Base-by-base conservation (phyloP, 2,329 filamentous ascomycete genomes). In the Fusarium graminum region DNA sequence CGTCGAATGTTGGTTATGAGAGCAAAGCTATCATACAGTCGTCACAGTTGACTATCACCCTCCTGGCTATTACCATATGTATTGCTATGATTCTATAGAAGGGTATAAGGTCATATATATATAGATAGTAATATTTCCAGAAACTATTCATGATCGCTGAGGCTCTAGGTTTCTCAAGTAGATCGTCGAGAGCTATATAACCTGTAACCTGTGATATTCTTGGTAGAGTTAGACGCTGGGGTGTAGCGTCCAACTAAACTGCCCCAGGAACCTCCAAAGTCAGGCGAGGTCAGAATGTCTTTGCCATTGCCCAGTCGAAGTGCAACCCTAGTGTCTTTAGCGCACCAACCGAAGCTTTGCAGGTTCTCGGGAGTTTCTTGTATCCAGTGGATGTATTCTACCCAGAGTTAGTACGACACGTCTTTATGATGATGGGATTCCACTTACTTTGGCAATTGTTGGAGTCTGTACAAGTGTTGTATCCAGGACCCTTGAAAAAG, bases 341-440 rank as follows among this genome's bases (percentile, higher is more conserved):
- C 30, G 7, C 44, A 47, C 44, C 44, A 47, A 16, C 44, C 44
- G 7, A 47, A 47, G 26, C 44, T 47, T 7, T 47, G 44, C 44
- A 47, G 26, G 11, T 47, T 47, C 6, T 26, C 16, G 5, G 44
- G 44, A 2, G 44, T 47, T 22, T 47, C 26, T 17, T 26, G 19
- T 6, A 47, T 47, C 44, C 44, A 47, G 11, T 47, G 44, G 3
- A 47, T 47, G 14, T 2, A 14, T 47, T 47, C 44, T 47, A 17
- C 17, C 30, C n/a, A 26, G 6, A 17, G 30, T 47, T 8, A 47
- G 30, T 17, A 14, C 16, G 6, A 36, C 12, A 19, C 4, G 3
- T 26, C 9, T 12, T 4, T 6, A 10, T 5, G 5, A 6, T 7
- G 11, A 28, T 10, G 17, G 3, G 7, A 3, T 17, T 14, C 6